Percentiles rank a stretch among this genome's conserved stretches.
These are phyloP conservation scores for Alternaria gaisen DNA, from an alignment of 2,329 filamentous ascomycete species.

Conservation along the genomic window DNA sequence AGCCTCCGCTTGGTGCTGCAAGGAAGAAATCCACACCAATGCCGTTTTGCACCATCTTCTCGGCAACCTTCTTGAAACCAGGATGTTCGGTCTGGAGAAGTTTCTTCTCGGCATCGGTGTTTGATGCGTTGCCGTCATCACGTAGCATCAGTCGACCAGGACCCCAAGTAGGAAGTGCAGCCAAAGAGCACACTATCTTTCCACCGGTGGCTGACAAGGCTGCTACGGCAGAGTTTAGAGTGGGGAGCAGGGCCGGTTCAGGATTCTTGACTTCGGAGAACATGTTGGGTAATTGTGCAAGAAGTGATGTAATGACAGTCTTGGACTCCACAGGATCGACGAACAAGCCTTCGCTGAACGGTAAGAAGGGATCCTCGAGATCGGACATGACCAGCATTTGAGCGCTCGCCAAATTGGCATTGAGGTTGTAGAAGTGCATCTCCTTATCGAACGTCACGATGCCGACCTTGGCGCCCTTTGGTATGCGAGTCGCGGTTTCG, in stretches of 20 bases:
- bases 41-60: slow-evolving; percentile 86
- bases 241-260: slow-evolving; percentile 85
- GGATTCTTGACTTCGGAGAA: slow-evolving; percentile 90
- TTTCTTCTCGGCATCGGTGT: slow-evolving; percentile 88
- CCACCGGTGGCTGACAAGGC: slow-evolving; percentile 87
- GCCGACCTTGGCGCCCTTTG: slow-evolving; percentile 84
- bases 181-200: slow-evolving; percentile 88
- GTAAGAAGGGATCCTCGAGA: slow-evolving; percentile 94
- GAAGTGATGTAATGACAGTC: slow-evolving; percentile 85
- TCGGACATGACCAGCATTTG: slow-evolving; percentile 99
- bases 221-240: slow-evolving; percentile 82
- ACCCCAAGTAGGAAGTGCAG: slow-evolving; percentile 89
- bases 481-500: slow-evolving; percentile 66
- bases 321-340: slow-evolving; percentile 93
- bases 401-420: slow-evolving; percentile 78
- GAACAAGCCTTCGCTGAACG: slow-evolving; percentile 89
- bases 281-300: slow-evolving; percentile 82
- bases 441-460: slow-evolving; percentile 97
- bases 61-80: slow-evolving; percentile 83
- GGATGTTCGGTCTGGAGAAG: slow-evolving; percentile 90
- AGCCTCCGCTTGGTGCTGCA: slow-evolving; percentile 86
- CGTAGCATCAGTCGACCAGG: slow-evolving; percentile 85
- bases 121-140: slow-evolving; percentile 80
- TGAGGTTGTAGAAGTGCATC: slow-evolving; percentile 97
- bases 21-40: slow-evolving; percentile 95